Conservation (phyloP, 192 early-diverging fungal species). For the Linnemannia schmuckeri region DNA sequence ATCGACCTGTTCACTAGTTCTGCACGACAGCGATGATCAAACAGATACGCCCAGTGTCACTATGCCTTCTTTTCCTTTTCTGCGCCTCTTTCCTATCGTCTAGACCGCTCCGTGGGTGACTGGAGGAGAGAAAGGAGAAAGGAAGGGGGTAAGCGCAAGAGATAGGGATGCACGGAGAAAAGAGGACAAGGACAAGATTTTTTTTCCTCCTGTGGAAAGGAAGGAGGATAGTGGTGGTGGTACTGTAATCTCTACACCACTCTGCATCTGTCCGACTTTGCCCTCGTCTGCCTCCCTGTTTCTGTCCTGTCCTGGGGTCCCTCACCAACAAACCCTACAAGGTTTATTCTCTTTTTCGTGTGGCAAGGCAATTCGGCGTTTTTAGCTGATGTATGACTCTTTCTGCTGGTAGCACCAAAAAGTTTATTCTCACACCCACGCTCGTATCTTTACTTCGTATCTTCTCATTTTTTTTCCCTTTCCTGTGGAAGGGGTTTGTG, state of each 20-base stretch:
- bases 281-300: neutral
- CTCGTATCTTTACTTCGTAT: neutral
- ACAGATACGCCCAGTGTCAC: neutral
- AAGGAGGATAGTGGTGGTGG: too few relatives aligned
- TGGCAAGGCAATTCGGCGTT: conserved; percentile 25
- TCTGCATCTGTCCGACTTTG: neutral
- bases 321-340: neutral
- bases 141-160: neutral
- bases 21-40: neutral
- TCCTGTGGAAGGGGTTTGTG: neutral
- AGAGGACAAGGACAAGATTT: neutral
- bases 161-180: neutral
- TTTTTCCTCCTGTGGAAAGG: neutral
- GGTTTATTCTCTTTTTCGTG: neutral
- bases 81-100: conserved; percentile 1
- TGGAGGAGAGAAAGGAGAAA: neutral
- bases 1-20: neutral
- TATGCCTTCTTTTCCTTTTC: neutral
- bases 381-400: conserved; percentile 22
- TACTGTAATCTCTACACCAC: neutral
- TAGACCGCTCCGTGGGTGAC: neutral
- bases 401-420: neutral
- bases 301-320: neutral
- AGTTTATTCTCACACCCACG: neutral
- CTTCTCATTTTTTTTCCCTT: neutral